Percentiles rank a stretch among this genome's conserved stretches.
Evolutionary conservation across 495 filamentous ascomycete species (phyloP).

Genomic region (Clohesyomyces aquaticus): DNA sequence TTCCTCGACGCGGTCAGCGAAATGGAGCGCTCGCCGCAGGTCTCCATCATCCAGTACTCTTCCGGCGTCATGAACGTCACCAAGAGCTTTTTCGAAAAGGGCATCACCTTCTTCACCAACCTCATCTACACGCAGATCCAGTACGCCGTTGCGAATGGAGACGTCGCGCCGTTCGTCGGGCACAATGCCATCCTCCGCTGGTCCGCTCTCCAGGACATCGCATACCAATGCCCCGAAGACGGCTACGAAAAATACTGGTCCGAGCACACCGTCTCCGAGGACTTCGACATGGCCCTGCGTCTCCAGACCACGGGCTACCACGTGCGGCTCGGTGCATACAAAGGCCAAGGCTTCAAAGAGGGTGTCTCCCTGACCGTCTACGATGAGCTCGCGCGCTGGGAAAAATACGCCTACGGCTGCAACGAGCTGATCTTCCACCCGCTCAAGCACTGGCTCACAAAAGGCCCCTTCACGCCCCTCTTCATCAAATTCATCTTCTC

Average conservation of each 20-base stretch:
- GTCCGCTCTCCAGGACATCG: constrained; percentile 76
- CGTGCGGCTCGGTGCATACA: constrained; percentile 73
- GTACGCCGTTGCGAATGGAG: constrained; percentile 78
- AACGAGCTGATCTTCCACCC: constrained; percentile 82
- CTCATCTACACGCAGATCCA: constrained; percentile 78
- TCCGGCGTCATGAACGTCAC: constrained; percentile 56
- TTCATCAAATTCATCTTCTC: constrained; percentile 72
- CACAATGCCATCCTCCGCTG: constrained; percentile 82
- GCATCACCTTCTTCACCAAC: constrained; percentile 83
- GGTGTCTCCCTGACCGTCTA: constrained; percentile 85
- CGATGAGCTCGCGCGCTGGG: constrained; percentile 81
- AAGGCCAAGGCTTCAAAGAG: constrained; percentile 78
- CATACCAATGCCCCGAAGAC: constrained; percentile 65
- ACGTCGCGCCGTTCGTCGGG: constrained; percentile 73
- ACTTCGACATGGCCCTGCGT: constrained; percentile 84
- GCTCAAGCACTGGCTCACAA: constrained; percentile 57
- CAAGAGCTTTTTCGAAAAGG: constrained; percentile 52
- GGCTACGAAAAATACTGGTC: constrained; percentile 82
- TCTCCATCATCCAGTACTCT: constrained; percentile 54
- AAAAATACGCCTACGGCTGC: constrained; percentile 88
- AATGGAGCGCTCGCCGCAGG: constrained; percentile 54
- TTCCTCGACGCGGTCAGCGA: constrained; percentile 54
- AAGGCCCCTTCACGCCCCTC: constrained; percentile 72
- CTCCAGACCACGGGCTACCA: constrained; percentile 74
- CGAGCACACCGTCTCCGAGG: constrained; percentile 78